Conservation (phyloP, 495 filamentous ascomycete genomes). For the Hypoxylon perforatum region DNA sequence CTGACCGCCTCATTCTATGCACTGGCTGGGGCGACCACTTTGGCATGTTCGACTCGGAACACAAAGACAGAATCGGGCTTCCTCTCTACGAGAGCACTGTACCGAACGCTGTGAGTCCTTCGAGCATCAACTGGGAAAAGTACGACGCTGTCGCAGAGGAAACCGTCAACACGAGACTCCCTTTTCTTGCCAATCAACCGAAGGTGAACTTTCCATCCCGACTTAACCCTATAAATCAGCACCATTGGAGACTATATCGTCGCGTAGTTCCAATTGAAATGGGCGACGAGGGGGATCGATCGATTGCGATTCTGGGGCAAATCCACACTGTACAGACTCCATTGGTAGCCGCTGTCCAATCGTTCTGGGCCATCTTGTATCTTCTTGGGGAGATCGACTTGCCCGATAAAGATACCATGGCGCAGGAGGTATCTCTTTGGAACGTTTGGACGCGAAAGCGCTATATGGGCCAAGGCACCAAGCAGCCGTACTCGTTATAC, state of each 20-base stretch:
- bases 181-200: conserved; percentile 34
- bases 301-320: conserved; percentile 46
- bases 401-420: conserved; percentile 45
- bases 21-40: too few species aligned
- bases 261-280: conserved; percentile 32
- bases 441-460: conserved; percentile 54
- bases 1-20: too few species aligned
- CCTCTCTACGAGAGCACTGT: too few species aligned
- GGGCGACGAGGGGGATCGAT: conserved; percentile 42
- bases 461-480: conserved; percentile 46
- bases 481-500: conserved; percentile 38
- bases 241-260: conserved; percentile 39
- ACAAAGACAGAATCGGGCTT: too few species aligned
- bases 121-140: too few species aligned
- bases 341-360: conserved; percentile 45
- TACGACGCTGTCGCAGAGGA: conserved; percentile 39
- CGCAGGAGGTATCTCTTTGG: conserved; percentile 46
- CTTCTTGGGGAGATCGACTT: conserved; percentile 46
- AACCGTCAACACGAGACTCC: conserved; percentile 35
- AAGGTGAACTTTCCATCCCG: background rate
- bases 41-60: too few species aligned
- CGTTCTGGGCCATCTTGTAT: conserved; percentile 44
- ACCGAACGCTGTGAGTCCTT: too few species aligned
- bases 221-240: conserved; percentile 20
- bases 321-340: conserved; percentile 49